Percentiles rank a stretch among this genome's conserved stretches.
Conservation (phyloP, 495 filamentous ascomycete genomes). For the Podospora fimiseda region DNA sequence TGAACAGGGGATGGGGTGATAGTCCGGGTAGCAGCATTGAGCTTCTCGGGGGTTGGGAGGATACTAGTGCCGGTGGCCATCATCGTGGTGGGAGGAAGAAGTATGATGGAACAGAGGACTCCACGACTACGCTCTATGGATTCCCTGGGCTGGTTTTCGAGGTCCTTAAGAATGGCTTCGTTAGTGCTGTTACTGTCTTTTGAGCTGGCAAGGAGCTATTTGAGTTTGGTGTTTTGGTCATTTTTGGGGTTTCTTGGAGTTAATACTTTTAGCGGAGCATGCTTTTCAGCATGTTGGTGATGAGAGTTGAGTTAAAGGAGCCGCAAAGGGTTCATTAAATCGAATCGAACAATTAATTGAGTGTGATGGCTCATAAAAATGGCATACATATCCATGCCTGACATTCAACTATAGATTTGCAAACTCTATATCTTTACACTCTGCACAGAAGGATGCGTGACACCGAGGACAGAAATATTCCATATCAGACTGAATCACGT, state of each 20-base stretch:
- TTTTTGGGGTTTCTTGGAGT: background rate
- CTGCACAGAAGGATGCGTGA: too few relatives aligned
- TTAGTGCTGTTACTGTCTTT: slow-evolving; percentile 82
- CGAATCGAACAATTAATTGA: too few relatives aligned
- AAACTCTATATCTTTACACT: too few relatives aligned
- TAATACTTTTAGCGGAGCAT: too few relatives aligned
- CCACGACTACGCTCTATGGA: slow-evolving; percentile 83
- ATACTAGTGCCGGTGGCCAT: slow-evolving; percentile 44
- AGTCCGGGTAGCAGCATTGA: slow-evolving; percentile 88
- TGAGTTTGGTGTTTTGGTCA: background rate
- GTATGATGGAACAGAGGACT: slow-evolving; percentile 50
- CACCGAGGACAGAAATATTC: too few relatives aligned
- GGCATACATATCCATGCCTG: too few relatives aligned
- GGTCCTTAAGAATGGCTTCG: slow-evolving; percentile 84
- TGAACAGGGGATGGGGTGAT: slow-evolving; percentile 86
- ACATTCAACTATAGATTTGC: too few relatives aligned
- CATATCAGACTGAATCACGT: too few relatives aligned
- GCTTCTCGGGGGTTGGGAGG: slow-evolving; percentile 84
- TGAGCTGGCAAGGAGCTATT: slow-evolving; percentile 7
- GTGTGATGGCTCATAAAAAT: too few relatives aligned
- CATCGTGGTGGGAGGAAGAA: slow-evolving; percentile 26
- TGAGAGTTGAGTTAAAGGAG: too few relatives aligned
- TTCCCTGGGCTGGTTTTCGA: slow-evolving; percentile 94
- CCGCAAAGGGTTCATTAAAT: too few relatives aligned
- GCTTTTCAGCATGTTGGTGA: too few relatives aligned